A percentile compares a stretch with the other conserved stretches of the same genome.
Conservation (phyloP, 805 yeast genomes). For the Ogataea degrootiae region DNA sequence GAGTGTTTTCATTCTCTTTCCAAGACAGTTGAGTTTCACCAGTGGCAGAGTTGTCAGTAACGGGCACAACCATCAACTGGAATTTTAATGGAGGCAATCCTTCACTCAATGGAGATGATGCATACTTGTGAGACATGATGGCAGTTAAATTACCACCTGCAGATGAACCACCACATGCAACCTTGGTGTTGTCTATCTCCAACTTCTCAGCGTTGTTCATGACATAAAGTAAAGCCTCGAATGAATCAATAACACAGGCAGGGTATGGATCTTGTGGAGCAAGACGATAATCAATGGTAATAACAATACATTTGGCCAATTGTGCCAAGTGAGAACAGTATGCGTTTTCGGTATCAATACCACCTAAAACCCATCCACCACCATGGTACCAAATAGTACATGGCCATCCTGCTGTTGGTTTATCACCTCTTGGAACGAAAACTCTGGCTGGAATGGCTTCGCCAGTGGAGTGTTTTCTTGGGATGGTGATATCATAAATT, state of each 20-base stretch:
- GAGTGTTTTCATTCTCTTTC: conserved; percentile 34
- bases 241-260: conserved; percentile 42
- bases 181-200: conserved; percentile 28
- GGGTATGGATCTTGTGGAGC: conserved; percentile 50
- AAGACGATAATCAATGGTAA: conserved; percentile 44
- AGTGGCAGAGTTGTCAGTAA: conserved; percentile 38
- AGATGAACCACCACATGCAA: conserved; percentile 43
- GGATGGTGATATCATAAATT: conserved; percentile 15
- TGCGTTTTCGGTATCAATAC: conserved; percentile 32
- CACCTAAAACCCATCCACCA: conserved; percentile 33
- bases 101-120: conserved; percentile 19
- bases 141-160: conserved; percentile 41
- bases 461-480: conserved; percentile 27
- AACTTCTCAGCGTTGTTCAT: conserved; percentile 23
- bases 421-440: conserved; percentile 26
- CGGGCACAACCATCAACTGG: conserved; percentile 42
- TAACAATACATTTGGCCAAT: conserved; percentile 29
- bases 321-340: conserved; percentile 38
- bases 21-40: conserved; percentile 33
- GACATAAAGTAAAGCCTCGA: conserved; percentile 31
- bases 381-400: conserved; percentile 32
- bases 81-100: conserved; percentile 32
- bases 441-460: conserved; percentile 24
- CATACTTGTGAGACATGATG: conserved; percentile 30
- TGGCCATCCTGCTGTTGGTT: conserved; percentile 22